Conservation (phyloP, 352 stramenopile genomes). For the Sclerospora graminicola region DNA sequence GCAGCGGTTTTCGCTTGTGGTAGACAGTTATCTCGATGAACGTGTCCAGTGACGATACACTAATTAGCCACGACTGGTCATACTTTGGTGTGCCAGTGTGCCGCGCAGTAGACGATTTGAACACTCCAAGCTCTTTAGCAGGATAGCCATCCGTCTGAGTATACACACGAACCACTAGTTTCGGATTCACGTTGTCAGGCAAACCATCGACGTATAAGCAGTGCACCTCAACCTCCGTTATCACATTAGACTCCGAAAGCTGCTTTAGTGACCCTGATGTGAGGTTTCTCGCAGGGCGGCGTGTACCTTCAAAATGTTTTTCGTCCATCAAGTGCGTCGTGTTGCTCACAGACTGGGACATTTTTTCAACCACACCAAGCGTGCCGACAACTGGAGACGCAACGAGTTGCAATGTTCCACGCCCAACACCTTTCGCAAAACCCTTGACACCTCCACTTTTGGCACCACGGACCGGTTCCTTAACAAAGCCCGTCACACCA, state of each 20-base stretch:
- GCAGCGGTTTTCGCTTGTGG: constrained; percentile 80
- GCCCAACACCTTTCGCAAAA: constrained; percentile 73
- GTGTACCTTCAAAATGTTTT: constrained; percentile 64
- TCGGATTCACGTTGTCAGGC: constrained; percentile 53
- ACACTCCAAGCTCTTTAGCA: constrained; percentile 41
- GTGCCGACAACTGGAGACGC: constrained; percentile 76
- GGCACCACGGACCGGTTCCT: constrained; percentile 64
- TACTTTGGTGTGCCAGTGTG: constrained; percentile 60
- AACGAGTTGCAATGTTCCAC: constrained; percentile 67
- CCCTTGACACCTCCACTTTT: constrained; percentile 67
- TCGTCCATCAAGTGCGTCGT: constrained; percentile 82
- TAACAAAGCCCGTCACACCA: constrained; percentile 72
- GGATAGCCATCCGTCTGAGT: constrained; percentile 35
- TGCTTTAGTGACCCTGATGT: constrained; percentile 46
- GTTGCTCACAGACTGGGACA: constrained; percentile 76
- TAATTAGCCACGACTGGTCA: constrained; percentile 77
- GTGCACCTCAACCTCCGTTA: constrained; percentile 77
- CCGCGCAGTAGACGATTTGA: constrained; percentile 60
- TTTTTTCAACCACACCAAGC: constrained; percentile 74
- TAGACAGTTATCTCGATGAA: constrained; percentile 71
- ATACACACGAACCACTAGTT: constrained; percentile 60
- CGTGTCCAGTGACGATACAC: constrained; percentile 60
- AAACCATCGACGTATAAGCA: constrained; percentile 60
- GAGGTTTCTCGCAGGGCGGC: constrained; percentile 64
- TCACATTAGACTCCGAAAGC: constrained; percentile 74